Percentiles rank a stretch among this genome's conserved stretches.
Evolutionary conservation across 208 protist genomes (phyloP).

Genomic region (Acanthamoeba rhysodes): DNA sequence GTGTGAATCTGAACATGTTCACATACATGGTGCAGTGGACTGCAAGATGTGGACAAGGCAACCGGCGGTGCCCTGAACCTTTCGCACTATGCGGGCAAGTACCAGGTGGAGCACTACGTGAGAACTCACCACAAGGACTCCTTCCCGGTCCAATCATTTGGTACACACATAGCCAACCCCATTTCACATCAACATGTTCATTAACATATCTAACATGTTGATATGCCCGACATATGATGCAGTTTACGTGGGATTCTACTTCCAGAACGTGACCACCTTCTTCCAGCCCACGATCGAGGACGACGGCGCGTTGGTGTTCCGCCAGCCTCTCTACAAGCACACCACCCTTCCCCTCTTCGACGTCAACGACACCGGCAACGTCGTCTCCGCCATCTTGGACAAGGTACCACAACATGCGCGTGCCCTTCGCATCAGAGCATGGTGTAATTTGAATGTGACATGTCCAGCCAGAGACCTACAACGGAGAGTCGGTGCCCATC

Average conservation of each 20-base stretch:
- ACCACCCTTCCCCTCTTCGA: slow-evolving; percentile 17
- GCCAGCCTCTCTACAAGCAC: not conserved
- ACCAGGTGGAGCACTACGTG: not conserved
- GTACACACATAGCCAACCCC: no score
- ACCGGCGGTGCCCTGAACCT: not conserved
- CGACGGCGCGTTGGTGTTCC: not conserved
- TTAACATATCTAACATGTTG: no score
- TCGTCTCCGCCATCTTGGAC: not conserved
- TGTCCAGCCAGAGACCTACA: not conserved
- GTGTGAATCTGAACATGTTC: not conserved
- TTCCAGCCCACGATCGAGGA: slow-evolving; percentile 3
- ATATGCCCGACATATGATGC: not conserved
- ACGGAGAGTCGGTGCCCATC: not conserved
- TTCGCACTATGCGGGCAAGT: slow-evolving; percentile 1
- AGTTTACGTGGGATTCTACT: slow-evolving; percentile 37
- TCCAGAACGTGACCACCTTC: slow-evolving; percentile 16
- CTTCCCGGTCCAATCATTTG: not conserved
- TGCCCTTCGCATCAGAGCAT: no score
- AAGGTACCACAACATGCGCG: not conserved
- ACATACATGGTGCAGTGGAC: not conserved
- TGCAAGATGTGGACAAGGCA: not conserved
- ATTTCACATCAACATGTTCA: no score
- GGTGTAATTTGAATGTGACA: no score
- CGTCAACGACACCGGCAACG: not conserved
- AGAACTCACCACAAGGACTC: not conserved